Conservation (phyloP, 768 basidiomycete genomes). For the Agrocybe chaxingu region DNA sequence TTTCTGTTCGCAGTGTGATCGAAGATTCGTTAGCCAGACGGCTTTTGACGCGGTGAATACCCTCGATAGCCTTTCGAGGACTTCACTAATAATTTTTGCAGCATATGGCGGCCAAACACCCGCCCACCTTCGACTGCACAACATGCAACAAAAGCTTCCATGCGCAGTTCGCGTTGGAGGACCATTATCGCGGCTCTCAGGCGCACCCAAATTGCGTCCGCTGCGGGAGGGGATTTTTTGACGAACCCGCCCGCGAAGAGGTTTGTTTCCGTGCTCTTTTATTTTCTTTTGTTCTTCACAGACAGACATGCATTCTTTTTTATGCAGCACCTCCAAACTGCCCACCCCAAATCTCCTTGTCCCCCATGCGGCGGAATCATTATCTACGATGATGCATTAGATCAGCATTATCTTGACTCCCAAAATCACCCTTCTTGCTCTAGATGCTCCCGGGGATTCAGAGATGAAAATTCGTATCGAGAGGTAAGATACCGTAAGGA, state of each 20-base stretch:
- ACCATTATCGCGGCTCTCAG: constrained; percentile 43
- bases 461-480: constrained; percentile 24
- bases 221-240: constrained; percentile 41
- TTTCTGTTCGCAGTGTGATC: constrained; percentile 30
- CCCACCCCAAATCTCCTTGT: constrained; percentile 25
- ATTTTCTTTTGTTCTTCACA: neutral
- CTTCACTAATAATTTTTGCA: constrained; percentile 11
- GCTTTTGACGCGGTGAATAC: constrained; percentile 35
- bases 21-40: constrained; percentile 30
- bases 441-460: constrained; percentile 30
- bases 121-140: constrained; percentile 38
- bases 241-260: constrained; percentile 28
- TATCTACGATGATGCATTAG: constrained; percentile 33
- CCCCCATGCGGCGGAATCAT: constrained; percentile 24
- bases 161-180: constrained; percentile 35
- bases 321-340: constrained; percentile 29
- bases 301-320: neutral
- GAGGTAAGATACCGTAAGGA: constrained; percentile 21
- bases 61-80: neutral
- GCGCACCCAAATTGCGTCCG: constrained; percentile 43
- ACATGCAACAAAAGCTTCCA: constrained; percentile 29
- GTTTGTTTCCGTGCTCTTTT: constrained; percentile 20
- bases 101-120: constrained; percentile 41
- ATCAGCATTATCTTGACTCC: constrained; percentile 36
- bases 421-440: constrained; percentile 34